Base-by-base conservation (phyloP, 2,329 filamentous ascomycete species). In the Verticillium dahliae region DNA sequence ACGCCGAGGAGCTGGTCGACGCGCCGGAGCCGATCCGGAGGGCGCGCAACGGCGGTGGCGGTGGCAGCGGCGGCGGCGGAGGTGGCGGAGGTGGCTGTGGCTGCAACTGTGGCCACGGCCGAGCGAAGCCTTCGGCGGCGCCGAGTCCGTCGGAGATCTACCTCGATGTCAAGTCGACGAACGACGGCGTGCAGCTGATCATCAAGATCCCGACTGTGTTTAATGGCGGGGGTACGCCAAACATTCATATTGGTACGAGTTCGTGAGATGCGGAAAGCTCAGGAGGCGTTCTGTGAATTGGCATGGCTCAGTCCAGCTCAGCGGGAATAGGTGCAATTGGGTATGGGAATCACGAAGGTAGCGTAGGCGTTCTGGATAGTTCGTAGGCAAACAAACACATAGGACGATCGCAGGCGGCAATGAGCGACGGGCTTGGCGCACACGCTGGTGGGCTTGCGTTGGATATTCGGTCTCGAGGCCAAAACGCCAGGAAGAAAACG, bases 121-220 rank as follows among this genome's bases (percentile, higher is more conserved):
- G 55, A 56, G 63, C 66, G 56, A 78, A 74, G 61, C 72, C 75
- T 61, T 71, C 72, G 2, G 69, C 72, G 3, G 69, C 69, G 4
- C 77, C 77, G 22, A 76, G 74, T 63, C 81, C 81, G 3, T 81
- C 81, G 1, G 82, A 85, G 67, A 79, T 85, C 34, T 85, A 81
- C 66, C 68, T 85, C 61, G 82, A 85, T 65, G 81, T 85, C 62
- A 83, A 82, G 70, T 84, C 81, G 38, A 85, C 82, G 4, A 81
- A 77, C 50, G 82, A 85, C 60, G 82, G 82, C 1, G 84, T 85
- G 66, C 82, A 85, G 70, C 69, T 85, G 60, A 83, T 80, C 33
- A 84, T 85, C 65, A 80, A 82, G 67, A 85, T 85, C 62, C 82
- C 82, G 31, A 85, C 81, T 1, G 78, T 83, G 33, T 84, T 85